Conservation (phyloP, 1,139 yeast species). For the Geotrichum phurueaensis region DNA sequence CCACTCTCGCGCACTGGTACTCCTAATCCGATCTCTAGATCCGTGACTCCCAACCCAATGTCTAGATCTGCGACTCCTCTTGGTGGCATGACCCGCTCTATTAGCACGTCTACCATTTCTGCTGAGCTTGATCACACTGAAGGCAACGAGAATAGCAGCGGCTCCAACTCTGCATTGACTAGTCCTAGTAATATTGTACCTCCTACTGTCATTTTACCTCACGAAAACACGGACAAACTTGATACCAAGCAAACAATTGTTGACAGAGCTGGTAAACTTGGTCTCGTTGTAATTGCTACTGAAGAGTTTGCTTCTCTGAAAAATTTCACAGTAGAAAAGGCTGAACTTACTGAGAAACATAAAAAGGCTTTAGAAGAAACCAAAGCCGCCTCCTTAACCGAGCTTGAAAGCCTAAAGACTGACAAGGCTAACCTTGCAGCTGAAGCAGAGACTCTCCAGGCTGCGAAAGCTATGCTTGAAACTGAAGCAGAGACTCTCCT, state of each 20-base stretch:
- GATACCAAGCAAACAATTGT: neutral
- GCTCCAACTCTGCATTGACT: neutral
- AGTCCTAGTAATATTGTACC: neutral
- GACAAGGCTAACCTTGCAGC: neutral
- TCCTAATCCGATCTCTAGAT: slow-evolving; percentile 1
- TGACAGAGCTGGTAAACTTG: slow-evolving; percentile 7
- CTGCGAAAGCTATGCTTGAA: neutral
- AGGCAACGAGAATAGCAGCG: neutral
- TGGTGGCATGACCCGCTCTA: neutral
- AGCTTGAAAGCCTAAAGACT: neutral
- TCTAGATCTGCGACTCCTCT: slow-evolving; percentile 10
- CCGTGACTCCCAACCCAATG: slow-evolving; percentile 1
- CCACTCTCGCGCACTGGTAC: slow-evolving; percentile 3
- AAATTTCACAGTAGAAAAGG: neutral
- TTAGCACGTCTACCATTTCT: neutral
- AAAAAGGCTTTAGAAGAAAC: slow-evolving; percentile 4
- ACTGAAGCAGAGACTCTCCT: neutral
- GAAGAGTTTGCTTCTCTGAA: slow-evolving; percentile 3
- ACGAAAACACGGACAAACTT: neutral
- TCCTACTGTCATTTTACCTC: neutral
- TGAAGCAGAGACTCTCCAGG: neutral
- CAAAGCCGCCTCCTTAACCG: slow-evolving; percentile 1
- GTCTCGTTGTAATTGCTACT: slow-evolving; percentile 8
- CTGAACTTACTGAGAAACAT: slow-evolving; percentile 2
- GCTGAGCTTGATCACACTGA: neutral